Evolutionary conservation across 2,329 filamentous ascomycete species (phyloP), one percentile per base, ranked within the genome.

Genomic region (Eurotiales sp.): DNA sequence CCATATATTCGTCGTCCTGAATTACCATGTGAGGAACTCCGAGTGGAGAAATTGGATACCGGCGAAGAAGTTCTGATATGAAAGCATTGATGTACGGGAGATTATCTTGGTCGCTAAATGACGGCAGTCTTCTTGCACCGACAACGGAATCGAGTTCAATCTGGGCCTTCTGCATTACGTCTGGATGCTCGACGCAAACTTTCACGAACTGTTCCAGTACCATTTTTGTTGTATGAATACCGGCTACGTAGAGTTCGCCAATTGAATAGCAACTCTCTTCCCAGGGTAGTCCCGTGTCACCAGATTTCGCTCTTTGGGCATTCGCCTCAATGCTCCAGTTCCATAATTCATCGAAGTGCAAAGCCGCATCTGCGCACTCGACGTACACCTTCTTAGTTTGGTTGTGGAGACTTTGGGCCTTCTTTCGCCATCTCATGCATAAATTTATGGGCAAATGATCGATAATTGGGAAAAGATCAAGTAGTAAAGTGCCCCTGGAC

Each of bases 11-110:
- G 53, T 78, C 75, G 47, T 77, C 74, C 29, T 70, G 65, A 1
- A 70, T 72, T 1, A 68, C 64, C 1, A 73, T 72, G 49, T 78
- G 74, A 1, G 74, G 75, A 3, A 72, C 69, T 0, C 70, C 73
- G 0, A 73, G 58, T 0, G 75, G 72, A 1, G 70, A 68, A 1
- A 71, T 61, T 2, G 71, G 68, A 3, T 70, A 63, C 68, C 61
- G 70, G 54, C 62, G 63, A 46, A 61, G 59, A 21, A 61, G 55
- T 56, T 63, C 65, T 41, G 65, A 66, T 48, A 64, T 58, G 10
- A 66, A 47, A 1, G 64, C 64, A 8, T 60, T 55, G 8, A 68
- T 55, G 25, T 68, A 70, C 0, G 64, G 63, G 4, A 69, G 56
- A 2, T 44, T 46, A 11, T 52, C 41, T 32, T 57, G 56, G 52